Evolutionary conservation across 2,329 filamentous ascomycete genomes (phyloP).

Genomic region (Fusarium nisikadoi): DNA sequence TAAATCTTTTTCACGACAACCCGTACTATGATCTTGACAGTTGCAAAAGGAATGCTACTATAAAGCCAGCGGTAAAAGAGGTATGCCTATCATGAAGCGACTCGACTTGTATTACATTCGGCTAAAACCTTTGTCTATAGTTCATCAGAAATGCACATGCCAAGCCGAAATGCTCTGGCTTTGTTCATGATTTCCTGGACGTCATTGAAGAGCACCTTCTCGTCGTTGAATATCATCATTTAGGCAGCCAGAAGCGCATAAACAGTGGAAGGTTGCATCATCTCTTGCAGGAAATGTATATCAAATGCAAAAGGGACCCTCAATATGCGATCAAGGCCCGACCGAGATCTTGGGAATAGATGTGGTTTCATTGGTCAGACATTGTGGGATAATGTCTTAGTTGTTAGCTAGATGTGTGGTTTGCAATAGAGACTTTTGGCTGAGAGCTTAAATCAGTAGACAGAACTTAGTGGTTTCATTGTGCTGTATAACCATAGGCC

Average conservation of each 20-base stretch:
- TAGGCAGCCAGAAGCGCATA: background rate
- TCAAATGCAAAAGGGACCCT: background rate
- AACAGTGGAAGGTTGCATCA: background rate
- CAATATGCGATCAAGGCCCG: background rate
- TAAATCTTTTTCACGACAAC: background rate
- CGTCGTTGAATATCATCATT: background rate
- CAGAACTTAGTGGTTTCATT: background rate
- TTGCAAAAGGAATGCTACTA: background rate
- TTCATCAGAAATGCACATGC: background rate
- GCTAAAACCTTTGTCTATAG: background rate
- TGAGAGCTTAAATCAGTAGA: too few species aligned
- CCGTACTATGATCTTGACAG: slow-evolving; percentile 10
- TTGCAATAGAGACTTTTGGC: too few species aligned
- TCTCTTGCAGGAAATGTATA: background rate
- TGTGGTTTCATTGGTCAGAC: background rate
- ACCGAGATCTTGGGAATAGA: background rate
- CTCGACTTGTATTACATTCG: too few species aligned
- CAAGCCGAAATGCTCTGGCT: background rate
- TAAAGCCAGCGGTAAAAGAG: slow-evolving; percentile 4
- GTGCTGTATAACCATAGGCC: background rate
- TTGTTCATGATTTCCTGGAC: slow-evolving; percentile 9
- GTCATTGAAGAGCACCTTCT: background rate
- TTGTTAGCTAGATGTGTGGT: too few species aligned
- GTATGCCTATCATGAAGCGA: background rate
- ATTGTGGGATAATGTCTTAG: too few species aligned